Evolutionary conservation across 257 asterid genomes (phyloP).

Genomic region (Marsdenia floribunda): DNA sequence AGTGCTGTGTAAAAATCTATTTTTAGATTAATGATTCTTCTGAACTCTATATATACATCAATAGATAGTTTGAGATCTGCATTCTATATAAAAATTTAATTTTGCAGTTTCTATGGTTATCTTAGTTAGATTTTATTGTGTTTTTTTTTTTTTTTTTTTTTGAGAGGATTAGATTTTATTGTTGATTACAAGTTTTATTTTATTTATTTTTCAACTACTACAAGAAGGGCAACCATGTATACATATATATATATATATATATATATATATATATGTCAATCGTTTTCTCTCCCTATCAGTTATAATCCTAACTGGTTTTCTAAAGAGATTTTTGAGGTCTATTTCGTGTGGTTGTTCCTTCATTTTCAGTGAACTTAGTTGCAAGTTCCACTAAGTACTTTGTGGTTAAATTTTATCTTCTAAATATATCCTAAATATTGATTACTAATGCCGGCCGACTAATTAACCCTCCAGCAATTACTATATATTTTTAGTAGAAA

Average conservation of each 20-base stretch:
- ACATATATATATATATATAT: background rate
- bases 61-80: too few relatives aligned
- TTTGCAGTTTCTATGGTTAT: too few relatives aligned
- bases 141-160: too few relatives aligned
- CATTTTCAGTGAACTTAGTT: background rate
- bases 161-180: too few relatives aligned
- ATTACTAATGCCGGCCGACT: background rate
- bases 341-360: conserved; percentile 5
- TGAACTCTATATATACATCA: too few relatives aligned
- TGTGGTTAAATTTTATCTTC: background rate
- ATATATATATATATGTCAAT: background rate
- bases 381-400: background rate
- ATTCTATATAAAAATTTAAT: too few relatives aligned
- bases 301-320: background rate
- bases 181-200: too few relatives aligned
- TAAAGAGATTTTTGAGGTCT: background rate
- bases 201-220: background rate
- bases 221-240: background rate
- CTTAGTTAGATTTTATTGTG: too few relatives aligned
- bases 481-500: too few relatives aligned
- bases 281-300: background rate
- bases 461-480: too few relatives aligned
- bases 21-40: too few relatives aligned
- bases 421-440: background rate
- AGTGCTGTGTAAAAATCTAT: too few relatives aligned